Conservation (phyloP, 352 stramenopile species). For the Aphanomyces astaci region DNA sequence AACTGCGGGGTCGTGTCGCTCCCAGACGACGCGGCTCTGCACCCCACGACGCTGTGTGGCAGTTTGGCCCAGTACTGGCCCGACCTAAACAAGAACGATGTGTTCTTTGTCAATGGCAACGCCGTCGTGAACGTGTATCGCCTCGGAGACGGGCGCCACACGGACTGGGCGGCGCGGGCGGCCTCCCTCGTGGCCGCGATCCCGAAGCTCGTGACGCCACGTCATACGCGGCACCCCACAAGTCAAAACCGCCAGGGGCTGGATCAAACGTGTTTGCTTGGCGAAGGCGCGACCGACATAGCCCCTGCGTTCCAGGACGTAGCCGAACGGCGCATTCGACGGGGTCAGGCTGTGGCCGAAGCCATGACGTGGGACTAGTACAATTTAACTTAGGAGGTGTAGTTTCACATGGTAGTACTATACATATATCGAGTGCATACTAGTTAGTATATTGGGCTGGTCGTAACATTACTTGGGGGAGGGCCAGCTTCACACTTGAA, state of each 20-base stretch:
- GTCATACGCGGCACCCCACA: slow-evolving; percentile 25
- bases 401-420: too few species aligned
- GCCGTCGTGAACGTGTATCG: background rate
- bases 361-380: background rate
- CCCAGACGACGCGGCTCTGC: slow-evolving; percentile 16
- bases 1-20: slow-evolving; percentile 19
- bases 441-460: too few species aligned
- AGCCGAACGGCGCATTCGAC: background rate
- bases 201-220: slow-evolving; percentile 46
- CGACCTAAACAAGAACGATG: background rate
- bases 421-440: too few species aligned
- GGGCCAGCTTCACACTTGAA: too few species aligned
- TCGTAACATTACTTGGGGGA: too few species aligned
- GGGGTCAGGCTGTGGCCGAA: background rate
- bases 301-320: background rate
- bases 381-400: background rate
- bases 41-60: slow-evolving; percentile 24
- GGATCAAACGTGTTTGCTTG: slow-evolving; percentile 11
- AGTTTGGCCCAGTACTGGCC: slow-evolving; percentile 24
- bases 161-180: slow-evolving; percentile 26
- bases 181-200: slow-evolving; percentile 39
- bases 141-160: slow-evolving; percentile 24
- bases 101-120: background rate
- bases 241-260: background rate
- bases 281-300: background rate